Percentiles rank a stretch among this genome's conserved stretches.
Conservation (phyloP, 2,329 filamentous ascomycete species). For the Diaporthe nobilis region DNA sequence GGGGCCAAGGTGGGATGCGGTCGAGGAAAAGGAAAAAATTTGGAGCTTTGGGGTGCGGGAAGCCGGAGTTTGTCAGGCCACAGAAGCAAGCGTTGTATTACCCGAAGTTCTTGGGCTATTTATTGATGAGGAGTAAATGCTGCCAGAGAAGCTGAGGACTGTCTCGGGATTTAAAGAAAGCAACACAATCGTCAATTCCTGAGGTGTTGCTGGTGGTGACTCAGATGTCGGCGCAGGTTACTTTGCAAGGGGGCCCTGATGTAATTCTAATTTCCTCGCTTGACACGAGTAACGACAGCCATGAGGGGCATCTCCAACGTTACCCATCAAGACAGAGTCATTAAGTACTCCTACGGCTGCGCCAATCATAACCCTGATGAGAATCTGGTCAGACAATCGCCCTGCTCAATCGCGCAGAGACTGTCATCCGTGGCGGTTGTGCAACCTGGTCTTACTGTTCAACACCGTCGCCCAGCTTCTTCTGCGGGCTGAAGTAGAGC, state of each 20-base stretch:
- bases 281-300: constrained; percentile 6
- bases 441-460: not conserved
- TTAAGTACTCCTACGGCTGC: not conserved
- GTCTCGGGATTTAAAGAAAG: constrained; percentile 1
- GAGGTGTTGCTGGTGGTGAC: constrained; percentile 27
- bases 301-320: constrained; percentile 12
- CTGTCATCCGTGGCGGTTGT: not conserved
- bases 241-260: constrained; percentile 23
- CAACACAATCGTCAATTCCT: constrained; percentile 3
- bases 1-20: constrained; percentile 25
- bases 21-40: constrained; percentile 28
- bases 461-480: not conserved
- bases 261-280: constrained; percentile 24
- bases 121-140: not conserved
- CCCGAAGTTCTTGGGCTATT: not conserved
- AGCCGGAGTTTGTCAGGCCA: constrained; percentile 35
- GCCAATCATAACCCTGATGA: not conserved
- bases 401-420: not conserved
- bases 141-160: not conserved
- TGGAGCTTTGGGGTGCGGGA: constrained; percentile 24
- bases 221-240: constrained; percentile 31
- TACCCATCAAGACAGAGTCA: constrained; percentile 8
- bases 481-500: not conserved
- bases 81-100: constrained; percentile 25
- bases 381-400: not conserved